A percentile compares a stretch with the other conserved stretches of the same genome.
phyloP scores from a whole-genome alignment of 331 rosid genomes.

The Malus hybrid region DNA sequence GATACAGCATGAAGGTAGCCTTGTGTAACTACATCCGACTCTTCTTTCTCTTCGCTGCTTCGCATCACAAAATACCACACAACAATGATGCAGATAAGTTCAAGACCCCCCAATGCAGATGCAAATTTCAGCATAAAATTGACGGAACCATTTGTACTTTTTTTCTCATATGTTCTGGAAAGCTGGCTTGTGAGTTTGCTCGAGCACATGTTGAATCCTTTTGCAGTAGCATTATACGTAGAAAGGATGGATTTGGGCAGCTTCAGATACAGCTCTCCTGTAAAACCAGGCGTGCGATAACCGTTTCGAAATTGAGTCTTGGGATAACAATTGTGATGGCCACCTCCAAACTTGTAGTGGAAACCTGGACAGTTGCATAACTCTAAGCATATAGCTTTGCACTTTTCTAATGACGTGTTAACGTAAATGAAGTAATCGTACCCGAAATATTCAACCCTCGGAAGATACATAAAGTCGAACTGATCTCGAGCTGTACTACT shows the following conservation, averaged over 20 bases:
- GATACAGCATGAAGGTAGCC: constrained; percentile 34
- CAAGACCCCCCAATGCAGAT: constrained; percentile 24
- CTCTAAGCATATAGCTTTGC: constrained; percentile 28
- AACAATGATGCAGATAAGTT: constrained; percentile 18
- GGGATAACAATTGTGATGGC: constrained; percentile 21
- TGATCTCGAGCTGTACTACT: not conserved
- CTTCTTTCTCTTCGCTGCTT: not conserved
- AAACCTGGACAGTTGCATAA: constrained; percentile 29
- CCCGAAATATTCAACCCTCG: constrained; percentile 19
- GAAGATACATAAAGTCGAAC: constrained; percentile 10
- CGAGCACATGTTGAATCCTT: not conserved
- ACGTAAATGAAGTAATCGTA: not conserved
- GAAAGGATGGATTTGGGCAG: constrained; percentile 12
- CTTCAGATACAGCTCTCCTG: constrained; percentile 23
- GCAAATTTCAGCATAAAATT: constrained; percentile 30
- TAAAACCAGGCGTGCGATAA: constrained; percentile 13
- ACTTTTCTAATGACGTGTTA: constrained; percentile 19
- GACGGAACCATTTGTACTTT: not conserved
- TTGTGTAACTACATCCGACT: not conserved
- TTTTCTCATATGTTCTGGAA: constrained; percentile 7
- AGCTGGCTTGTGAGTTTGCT: not conserved
- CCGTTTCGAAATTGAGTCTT: constrained; percentile 36
- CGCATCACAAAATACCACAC: constrained; percentile 21
- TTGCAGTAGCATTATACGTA: not conserved
- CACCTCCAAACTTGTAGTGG: not conserved